Evolutionary conservation across 768 basidiomycete species (phyloP), one percentile per base, ranked within the genome.

Genomic region (Saitozyma sp.): DNA sequence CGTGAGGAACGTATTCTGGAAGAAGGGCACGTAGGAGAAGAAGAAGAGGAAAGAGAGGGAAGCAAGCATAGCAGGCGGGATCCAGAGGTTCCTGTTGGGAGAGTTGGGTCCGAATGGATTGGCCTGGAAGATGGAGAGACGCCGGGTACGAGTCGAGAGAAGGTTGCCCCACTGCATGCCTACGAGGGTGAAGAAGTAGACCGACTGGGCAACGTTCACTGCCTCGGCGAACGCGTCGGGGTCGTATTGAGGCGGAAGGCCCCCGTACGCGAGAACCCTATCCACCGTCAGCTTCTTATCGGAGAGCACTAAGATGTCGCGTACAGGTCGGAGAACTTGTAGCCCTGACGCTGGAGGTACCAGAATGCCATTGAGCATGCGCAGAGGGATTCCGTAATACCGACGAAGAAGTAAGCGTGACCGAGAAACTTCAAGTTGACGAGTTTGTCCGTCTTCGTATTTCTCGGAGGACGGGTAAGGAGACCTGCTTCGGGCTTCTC

Each of bases 141-240:
- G 81, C 20, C 86, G 83, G 9, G 84, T 84, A 19, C 86, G 83
- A 0, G 85, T 84, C 0, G 85, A 80, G 17, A 87, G 80, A 8
- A 87, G 79, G 66, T 85, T 86, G 38, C 84, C 84, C 82, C 83
- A 86, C 77, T 87, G 87, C 84, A 86, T 86, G 57, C 85, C 78
- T 43, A 85, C 81, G 7, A 86, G 76, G 16, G 83, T 74, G 69
- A 77, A 77, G 63, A 74, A 77, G 69, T 78, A 78, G 63, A 86
- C 79, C 41, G 81, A 83, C 73, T 86, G 85, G 7, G 85, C 85
- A 37, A 79, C 73, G 64, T 81, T 80, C 70, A 82, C 80, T 8
- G 73, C 68, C 54, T 78, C 74, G 45, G 56, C 59, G 48, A 66
- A 68, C 3, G 51, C 63, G 16, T 81, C 71, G 39, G 83, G 82